Conservation (phyloP, 208 protist species). For the Trypanosoma theileri region DNA sequence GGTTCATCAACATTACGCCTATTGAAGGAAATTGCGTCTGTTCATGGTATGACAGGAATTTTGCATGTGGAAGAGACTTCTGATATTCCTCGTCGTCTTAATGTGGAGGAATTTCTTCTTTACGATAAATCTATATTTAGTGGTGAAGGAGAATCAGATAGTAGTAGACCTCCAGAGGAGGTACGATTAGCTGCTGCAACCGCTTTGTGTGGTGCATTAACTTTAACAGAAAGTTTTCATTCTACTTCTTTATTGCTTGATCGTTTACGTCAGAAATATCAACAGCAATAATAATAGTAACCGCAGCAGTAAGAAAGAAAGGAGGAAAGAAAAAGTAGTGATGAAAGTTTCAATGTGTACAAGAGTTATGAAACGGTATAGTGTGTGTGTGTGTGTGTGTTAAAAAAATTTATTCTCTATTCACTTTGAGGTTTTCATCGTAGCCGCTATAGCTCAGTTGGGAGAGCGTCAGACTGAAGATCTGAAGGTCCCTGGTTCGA, state of each 20-base stretch:
- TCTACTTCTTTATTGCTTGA: conserved; percentile 36
- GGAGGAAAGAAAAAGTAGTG: not conserved
- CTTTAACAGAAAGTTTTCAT: conserved; percentile 37
- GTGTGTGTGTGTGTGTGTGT: no score
- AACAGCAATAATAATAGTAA: conserved; percentile 2
- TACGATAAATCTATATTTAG: conserved; percentile 31
- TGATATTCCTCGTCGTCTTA: conserved; percentile 19
- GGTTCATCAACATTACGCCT: conserved; percentile 55
- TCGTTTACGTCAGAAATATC: not conserved
- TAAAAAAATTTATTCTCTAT: no score
- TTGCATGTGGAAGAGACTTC: conserved; percentile 28
- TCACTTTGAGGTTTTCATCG: no score
- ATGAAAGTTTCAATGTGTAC: no score
- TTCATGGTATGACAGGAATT: conserved; percentile 26
- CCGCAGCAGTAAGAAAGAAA: not conserved
- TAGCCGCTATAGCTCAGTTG: conserved; percentile 86
- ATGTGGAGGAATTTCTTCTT: conserved; percentile 45
- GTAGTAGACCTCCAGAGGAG: conserved; percentile 36
- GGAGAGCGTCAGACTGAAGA: conserved; percentile 91
- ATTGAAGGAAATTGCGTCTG: conserved; percentile 34
- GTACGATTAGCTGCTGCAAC: conserved; percentile 68
- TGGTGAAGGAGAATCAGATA: not conserved
- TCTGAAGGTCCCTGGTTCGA: conserved; percentile 90
- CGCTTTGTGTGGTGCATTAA: conserved; percentile 58
- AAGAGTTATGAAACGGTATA: no score